Evolutionary conservation across 495 filamentous ascomycete genomes (phyloP).

Genomic region (Annulohypoxylon bovei): DNA sequence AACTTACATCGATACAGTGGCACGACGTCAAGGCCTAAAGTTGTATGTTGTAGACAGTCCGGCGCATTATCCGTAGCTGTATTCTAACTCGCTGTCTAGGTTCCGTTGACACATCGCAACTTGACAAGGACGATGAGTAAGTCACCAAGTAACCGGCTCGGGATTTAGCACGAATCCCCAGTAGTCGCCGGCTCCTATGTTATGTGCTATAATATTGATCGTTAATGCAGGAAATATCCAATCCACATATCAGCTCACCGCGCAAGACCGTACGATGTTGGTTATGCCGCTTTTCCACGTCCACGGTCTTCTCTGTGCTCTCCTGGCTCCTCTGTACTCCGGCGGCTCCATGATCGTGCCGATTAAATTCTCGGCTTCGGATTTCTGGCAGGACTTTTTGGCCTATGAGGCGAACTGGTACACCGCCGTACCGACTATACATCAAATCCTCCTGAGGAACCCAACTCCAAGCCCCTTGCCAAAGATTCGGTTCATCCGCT

Average conservation of each 20-base stretch:
- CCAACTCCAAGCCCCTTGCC: conserved; percentile 71
- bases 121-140: conserved; percentile 77
- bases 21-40: conserved; percentile 85
- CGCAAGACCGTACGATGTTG: conserved; percentile 78
- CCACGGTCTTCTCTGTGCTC: conserved; percentile 81
- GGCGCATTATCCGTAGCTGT: background rate
- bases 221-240: conserved; percentile 70
- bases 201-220: background rate
- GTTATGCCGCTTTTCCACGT: conserved; percentile 94
- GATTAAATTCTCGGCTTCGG: conserved; percentile 77
- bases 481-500: conserved; percentile 84
- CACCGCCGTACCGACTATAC: conserved; percentile 87
- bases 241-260: conserved; percentile 73
- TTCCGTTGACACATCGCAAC: conserved; percentile 82
- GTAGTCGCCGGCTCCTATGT: background rate
- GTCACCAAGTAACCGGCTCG: conserved; percentile 29
- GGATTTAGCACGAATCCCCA: background rate
- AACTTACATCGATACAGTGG: conserved; percentile 59
- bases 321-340: conserved; percentile 76
- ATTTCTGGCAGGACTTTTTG: conserved; percentile 82
- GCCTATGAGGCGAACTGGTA: conserved; percentile 84
- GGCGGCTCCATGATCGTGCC: conserved; percentile 81
- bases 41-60: conserved; percentile 54
- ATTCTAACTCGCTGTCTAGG: conserved; percentile 49
- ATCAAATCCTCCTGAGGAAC: conserved; percentile 83